phyloP scores from a whole-genome alignment of 2,329 filamentous ascomycete genomes.

The Torrubiella hemipterigena region DNA sequence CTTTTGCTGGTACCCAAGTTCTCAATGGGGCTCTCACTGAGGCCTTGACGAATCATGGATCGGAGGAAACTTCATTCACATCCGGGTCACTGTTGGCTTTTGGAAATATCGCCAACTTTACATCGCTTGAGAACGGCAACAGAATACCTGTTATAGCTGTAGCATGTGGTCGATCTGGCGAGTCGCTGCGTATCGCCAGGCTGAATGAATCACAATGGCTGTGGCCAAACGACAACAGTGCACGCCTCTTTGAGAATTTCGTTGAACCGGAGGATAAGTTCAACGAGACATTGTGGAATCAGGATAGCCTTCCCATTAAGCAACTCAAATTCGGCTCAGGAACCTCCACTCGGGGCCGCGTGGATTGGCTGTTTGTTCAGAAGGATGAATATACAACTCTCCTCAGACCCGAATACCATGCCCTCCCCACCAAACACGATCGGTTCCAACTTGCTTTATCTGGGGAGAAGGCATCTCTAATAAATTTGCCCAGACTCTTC shows the following conservation, averaged over 20 bases:
- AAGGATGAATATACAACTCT: constrained; percentile 38
- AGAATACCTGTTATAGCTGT: constrained; percentile 29
- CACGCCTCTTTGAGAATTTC: constrained; percentile 33
- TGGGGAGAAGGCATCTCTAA: constrained; percentile 28
- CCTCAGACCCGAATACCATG: constrained; percentile 36
- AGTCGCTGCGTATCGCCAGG: constrained; percentile 42
- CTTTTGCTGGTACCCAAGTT: constrained; percentile 24
- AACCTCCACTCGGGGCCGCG: constrained; percentile 19
- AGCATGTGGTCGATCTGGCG: constrained; percentile 43
- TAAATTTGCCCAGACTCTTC: constrained; percentile 44
- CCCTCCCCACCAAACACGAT: constrained; percentile 18
- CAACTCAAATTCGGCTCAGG: constrained; percentile 37
- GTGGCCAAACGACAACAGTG: constrained; percentile 36
- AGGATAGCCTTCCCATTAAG: constrained; percentile 35
- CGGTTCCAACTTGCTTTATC: constrained; percentile 2
- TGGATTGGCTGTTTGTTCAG: constrained; percentile 42
- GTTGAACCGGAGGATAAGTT: constrained; percentile 29
- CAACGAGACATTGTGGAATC: constrained; percentile 41
- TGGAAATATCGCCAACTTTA: constrained; percentile 38
- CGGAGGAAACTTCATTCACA: constrained; percentile 13
- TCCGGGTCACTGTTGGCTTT: constrained; percentile 34
- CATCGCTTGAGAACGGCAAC: constrained; percentile 12
- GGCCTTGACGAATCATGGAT: constrained; percentile 19
- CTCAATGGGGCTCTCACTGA: constrained; percentile 21
- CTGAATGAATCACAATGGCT: constrained; percentile 38